These are phyloP conservation scores for Solanum chmielewskii DNA, from an alignment of 257 asterid species.

Conservation along the genomic window DNA sequence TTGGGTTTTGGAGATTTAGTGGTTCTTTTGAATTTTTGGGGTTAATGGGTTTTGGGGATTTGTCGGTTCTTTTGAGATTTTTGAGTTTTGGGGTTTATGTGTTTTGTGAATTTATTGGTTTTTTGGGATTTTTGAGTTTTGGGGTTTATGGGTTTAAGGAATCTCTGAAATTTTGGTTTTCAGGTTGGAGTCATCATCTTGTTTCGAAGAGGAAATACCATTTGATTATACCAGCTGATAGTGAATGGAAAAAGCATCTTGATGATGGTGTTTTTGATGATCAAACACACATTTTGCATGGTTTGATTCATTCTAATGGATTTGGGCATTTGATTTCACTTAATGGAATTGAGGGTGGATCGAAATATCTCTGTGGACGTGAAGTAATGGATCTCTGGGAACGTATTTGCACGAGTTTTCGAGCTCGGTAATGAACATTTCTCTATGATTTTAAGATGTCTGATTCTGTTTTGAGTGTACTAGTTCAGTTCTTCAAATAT, in stretches of 20 bases:
- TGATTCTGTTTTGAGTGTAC: neutral
- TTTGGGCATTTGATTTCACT: slow-evolving; percentile 70
- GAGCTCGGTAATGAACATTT: slow-evolving; percentile 31
- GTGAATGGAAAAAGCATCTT: slow-evolving; percentile 61
- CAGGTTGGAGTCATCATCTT: slow-evolving; percentile 89
- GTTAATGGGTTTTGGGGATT: neutral
- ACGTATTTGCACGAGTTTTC: slow-evolving; percentile 57
- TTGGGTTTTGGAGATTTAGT: neutral
- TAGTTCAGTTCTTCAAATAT: neutral
- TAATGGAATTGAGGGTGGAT: slow-evolving; percentile 87
- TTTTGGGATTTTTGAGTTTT: neutral
- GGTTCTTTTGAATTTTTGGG: neutral
- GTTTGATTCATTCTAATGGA: slow-evolving; percentile 84
- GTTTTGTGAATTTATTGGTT: neutral
- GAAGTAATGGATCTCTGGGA: slow-evolving; percentile 93
- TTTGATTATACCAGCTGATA: slow-evolving; percentile 63
- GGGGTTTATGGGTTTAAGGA: neutral
- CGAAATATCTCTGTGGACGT: slow-evolving; percentile 44
- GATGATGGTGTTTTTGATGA: slow-evolving; percentile 40
- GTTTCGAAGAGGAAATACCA: slow-evolving; percentile 84
- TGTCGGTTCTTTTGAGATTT: neutral
- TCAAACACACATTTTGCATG: slow-evolving; percentile 67
- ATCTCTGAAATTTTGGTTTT: neutral
- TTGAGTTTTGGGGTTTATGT: neutral
- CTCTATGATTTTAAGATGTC: neutral